A percentile compares a stretch with the other conserved stretches of the same genome.
phyloP scores from a whole-genome alignment of 2,329 filamentous ascomycete species.

The Xylariaceae sp. region DNA sequence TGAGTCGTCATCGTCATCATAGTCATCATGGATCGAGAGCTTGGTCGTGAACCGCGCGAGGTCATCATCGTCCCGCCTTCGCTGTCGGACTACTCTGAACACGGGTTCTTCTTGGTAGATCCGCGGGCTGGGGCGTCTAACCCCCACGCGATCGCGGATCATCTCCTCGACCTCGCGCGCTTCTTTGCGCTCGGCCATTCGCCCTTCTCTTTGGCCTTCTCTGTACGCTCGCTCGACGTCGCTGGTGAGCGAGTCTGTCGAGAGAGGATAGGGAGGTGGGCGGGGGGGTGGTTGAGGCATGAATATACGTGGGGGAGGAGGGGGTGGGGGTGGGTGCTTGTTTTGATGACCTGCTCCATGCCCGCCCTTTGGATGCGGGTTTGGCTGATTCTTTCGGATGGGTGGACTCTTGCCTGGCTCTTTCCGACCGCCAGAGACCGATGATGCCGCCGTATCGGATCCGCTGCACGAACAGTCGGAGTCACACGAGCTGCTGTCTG shows the following conservation, averaged over 20 bases:
- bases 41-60: conserved; percentile 10
- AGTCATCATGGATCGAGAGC: conserved; percentile 15
- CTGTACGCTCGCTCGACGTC: conserved; percentile 18
- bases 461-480: conserved; percentile 14
- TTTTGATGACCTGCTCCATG: not conserved
- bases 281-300: not conserved
- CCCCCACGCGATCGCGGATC: not conserved
- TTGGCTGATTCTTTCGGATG: conserved; percentile 3
- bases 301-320: not conserved
- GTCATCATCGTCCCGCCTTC: conserved; percentile 9
- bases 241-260: conserved; percentile 1
- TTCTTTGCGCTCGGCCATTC: conserved; percentile 4
- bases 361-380: not conserved
- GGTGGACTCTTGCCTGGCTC: not conserved
- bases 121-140: conserved; percentile 10
- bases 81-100: conserved; percentile 3
- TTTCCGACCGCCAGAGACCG: conserved; percentile 13
- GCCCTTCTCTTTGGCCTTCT: conserved; percentile 20
- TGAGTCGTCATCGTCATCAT: conserved; percentile 14
- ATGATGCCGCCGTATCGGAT: conserved; percentile 15
- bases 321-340: not conserved
- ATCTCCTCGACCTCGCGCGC: conserved; percentile 6
- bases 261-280: conserved; percentile 1
- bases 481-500: conserved; percentile 14
- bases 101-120: conserved; percentile 5